Evolutionary conservation across 805 yeast genomes (phyloP), one percentile per base, ranked within the genome.

Genomic region (Saccharomycopsis babjevae): DNA sequence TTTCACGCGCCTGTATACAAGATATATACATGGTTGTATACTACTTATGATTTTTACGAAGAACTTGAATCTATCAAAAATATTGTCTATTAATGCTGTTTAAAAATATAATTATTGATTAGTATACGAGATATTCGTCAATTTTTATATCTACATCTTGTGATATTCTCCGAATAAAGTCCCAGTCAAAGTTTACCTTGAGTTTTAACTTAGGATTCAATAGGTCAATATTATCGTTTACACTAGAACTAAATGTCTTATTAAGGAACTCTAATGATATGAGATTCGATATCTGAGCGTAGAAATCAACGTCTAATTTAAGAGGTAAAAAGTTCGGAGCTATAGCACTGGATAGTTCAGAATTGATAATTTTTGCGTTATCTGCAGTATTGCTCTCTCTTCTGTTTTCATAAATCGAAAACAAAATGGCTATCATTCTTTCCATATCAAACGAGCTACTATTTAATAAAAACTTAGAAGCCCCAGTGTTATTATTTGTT

Each of bases 371-470:
- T 8, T 54, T n/a, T 59, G 22, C 72, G 73, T 66, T 34, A 34
- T 7, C 34, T 73, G 68, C 13, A 74, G 67, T 39, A 66, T 62
- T 7, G 76, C 13, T 68, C 60, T 75, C 75, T 46, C 70, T 73
- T 59, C 78, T 60, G 65, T 58, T 42, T 5, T 54, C 56, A 20
- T 78, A 77, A 22, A 77, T 74, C 7, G 76, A 77, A 1, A 76
- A 71, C n/a, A 78, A 65, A 43, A 78, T 78, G 8, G 80, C 79
- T 62, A 74, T 68, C 65, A 77, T 65, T 61, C 81, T 68, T 64
- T 78, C 81, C 54, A 78, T 67, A 59, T 77, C 81, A 66, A 78
- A 77, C 62, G 68, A 74, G 46, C 70, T 71, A 4, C 80, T 77
- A 10, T 74, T 70, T 32, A 77, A 69, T 32, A 78, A 68, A 46